Evolutionary conservation across 2,329 filamentous ascomycete genomes (phyloP).

Genomic region (Arachnomyces sp.): DNA sequence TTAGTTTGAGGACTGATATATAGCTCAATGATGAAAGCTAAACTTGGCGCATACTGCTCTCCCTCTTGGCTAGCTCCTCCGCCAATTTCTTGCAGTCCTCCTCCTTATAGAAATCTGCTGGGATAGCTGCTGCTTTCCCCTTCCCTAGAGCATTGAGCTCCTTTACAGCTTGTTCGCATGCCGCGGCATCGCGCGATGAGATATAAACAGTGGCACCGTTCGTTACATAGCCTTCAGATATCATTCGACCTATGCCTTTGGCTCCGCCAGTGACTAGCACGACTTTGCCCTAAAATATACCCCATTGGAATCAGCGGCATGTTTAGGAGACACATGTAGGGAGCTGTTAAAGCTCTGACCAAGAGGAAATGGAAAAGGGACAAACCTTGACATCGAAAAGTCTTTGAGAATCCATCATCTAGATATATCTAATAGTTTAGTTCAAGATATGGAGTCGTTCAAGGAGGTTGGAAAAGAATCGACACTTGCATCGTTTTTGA

Average conservation of each 20-base stretch:
- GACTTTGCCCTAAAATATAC: constrained; percentile 31
- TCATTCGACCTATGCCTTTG: constrained; percentile 48
- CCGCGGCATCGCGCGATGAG: constrained; percentile 45
- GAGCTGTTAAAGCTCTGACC: too few species aligned
- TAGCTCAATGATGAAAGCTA: constrained; percentile 53
- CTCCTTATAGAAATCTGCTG: constrained; percentile 47
- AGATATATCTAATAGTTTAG: neutral
- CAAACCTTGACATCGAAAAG: constrained; percentile 55
- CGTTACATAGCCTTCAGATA: constrained; percentile 46
- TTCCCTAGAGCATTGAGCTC: constrained; percentile 46
- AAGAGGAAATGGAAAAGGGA: neutral
- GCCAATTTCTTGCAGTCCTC: constrained; percentile 43
- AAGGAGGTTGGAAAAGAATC: neutral
- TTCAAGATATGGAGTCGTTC: neutral
- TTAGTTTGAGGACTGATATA: constrained; percentile 50
- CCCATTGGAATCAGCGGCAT: constrained; percentile 46
- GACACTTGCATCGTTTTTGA: constrained; percentile 8
- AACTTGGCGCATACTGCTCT: constrained; percentile 56
- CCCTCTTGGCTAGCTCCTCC: constrained; percentile 41
- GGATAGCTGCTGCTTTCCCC: constrained; percentile 44
- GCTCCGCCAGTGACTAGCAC: constrained; percentile 46
- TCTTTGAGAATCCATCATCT: constrained; percentile 46
- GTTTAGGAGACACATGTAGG: constrained; percentile 55
- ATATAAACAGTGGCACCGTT: constrained; percentile 49
- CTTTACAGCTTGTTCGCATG: constrained; percentile 39